Conservation (phyloP, 192 early-diverging fungal genomes). For the Dispira simplex region DNA sequence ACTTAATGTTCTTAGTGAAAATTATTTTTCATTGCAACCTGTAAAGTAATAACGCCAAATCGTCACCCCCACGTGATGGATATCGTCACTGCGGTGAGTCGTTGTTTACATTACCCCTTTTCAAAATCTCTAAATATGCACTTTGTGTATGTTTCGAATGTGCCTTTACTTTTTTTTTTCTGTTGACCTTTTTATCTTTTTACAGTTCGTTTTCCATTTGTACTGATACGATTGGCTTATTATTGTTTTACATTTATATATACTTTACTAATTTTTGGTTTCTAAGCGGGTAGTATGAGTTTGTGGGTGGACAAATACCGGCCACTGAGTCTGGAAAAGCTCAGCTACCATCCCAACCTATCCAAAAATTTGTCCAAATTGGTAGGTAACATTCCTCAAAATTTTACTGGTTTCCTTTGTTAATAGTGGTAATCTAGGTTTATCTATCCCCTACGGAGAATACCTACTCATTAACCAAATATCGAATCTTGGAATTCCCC, state of each 20-base stretch:
- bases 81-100: no score
- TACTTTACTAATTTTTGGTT: neutral
- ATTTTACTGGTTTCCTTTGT: neutral
- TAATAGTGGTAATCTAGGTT: no score
- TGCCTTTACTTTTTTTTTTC: no score
- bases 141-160: no score
- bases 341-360: conserved; percentile 69
- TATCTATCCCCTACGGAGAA: neutral
- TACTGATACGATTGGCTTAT: neutral
- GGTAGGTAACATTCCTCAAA: conserved; percentile 34
- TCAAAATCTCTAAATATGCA: no score
- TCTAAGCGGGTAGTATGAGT: conserved; percentile 21
- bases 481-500: neutral
- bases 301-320: conserved; percentile 95
- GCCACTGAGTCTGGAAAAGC: conserved; percentile 63
- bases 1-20: no score
- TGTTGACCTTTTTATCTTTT: neutral
- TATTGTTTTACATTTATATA: neutral
- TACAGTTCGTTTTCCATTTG: neutral
- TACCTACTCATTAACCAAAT: neutral
- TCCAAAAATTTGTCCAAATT: conserved; percentile 57
- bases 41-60: no score
- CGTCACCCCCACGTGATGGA: no score
- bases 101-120: no score
- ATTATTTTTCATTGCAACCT: no score